phyloP scores from a whole-genome alignment of 352 stramenopile genomes.

The Phytophthora sojae region DNA sequence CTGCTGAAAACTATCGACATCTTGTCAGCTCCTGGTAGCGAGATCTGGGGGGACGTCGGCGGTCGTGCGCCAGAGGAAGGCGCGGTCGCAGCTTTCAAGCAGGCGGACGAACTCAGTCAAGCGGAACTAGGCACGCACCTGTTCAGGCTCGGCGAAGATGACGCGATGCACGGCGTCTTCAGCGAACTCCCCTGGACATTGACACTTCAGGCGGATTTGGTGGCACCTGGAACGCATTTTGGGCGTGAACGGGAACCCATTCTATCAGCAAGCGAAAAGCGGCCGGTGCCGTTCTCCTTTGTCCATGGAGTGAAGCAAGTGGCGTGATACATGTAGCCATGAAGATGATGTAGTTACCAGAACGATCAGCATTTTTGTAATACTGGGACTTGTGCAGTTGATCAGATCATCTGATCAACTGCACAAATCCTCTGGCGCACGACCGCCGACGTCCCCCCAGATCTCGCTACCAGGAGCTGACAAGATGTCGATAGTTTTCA shows the following conservation, averaged over 20 bases:
- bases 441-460: constrained; percentile 53
- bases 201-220: constrained; percentile 34
- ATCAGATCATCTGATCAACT: no score
- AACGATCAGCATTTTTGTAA: no score
- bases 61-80: constrained; percentile 27
- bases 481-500: constrained; percentile 54
- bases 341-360: no score
- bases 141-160: constrained; percentile 52
- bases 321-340: not conserved
- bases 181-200: constrained; percentile 42
- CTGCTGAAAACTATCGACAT: constrained; percentile 55
- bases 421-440: constrained; percentile 19
- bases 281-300: constrained; percentile 22
- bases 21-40: constrained; percentile 45
- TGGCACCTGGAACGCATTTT: constrained; percentile 38
- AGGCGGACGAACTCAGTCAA: constrained; percentile 33
- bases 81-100: constrained; percentile 19
- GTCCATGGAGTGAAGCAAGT: constrained; percentile 20
- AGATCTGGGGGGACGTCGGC: constrained; percentile 57
- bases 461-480: constrained; percentile 50
- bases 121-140: constrained; percentile 28
- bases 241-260: constrained; percentile 45
- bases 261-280: constrained; percentile 5
- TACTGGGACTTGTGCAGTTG: no score
- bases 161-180: constrained; percentile 51